Evolutionary conservation across 176 grass and related monocot genomes (phyloP).

Genomic region (Dactylis glomerata): DNA sequence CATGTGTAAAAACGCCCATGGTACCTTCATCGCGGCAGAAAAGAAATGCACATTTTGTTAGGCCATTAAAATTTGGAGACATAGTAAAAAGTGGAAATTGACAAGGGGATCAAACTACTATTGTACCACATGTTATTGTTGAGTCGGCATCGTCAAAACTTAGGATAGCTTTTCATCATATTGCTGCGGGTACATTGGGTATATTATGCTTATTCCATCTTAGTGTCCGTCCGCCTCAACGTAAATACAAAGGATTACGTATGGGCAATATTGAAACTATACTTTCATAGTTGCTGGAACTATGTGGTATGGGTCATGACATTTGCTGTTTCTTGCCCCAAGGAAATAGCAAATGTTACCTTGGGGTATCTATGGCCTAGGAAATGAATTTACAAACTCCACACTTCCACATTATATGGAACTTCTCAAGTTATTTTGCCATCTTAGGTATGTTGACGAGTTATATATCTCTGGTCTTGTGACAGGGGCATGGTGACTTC

Average conservation of each 20-base stretch:
- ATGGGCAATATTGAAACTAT: no score
- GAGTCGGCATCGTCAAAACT: not conserved
- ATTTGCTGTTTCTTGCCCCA: no score
- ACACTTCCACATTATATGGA: not conserved
- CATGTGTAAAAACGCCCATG: not conserved
- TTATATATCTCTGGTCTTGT: slow-evolving; percentile 18
- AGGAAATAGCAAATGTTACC: slow-evolving; percentile 42
- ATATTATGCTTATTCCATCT: no score
- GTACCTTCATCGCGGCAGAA: not conserved
- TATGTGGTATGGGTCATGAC: no score
- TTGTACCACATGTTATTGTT: not conserved
- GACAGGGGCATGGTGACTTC: slow-evolving; percentile 61
- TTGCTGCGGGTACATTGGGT: no score
- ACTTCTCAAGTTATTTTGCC: not conserved
- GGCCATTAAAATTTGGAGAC: not conserved
- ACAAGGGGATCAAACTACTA: not conserved
- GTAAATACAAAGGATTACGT: no score
- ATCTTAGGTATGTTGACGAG: slow-evolving; percentile 6
- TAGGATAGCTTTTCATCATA: no score
- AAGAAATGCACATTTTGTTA: slow-evolving; percentile 5
- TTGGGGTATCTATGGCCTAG: slow-evolving; percentile 87
- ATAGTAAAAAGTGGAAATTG: not conserved
- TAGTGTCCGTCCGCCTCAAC: no score
- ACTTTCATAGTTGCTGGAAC: no score
- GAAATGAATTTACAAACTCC: not conserved